These are phyloP conservation scores for Pseudogymnoascus verrucosus DNA, from an alignment of 2,329 filamentous ascomycete genomes.

Conservation along the genomic window DNA sequence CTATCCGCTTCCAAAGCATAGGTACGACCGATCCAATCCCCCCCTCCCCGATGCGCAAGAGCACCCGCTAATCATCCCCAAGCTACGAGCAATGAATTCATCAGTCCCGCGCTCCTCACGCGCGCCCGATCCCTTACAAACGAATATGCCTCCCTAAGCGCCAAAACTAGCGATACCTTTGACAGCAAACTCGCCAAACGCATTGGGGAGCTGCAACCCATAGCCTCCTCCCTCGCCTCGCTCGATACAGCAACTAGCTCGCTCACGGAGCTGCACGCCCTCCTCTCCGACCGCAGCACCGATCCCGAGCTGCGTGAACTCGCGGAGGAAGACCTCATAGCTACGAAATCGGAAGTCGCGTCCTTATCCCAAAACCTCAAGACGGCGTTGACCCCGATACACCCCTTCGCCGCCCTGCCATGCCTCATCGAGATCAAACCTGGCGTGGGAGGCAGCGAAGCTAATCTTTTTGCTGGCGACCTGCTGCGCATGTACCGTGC, in stretches of 20 bases:
- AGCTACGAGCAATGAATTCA: constrained; percentile 23
- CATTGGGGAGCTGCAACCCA: constrained; percentile 51
- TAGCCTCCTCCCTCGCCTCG: constrained; percentile 49
- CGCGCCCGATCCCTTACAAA: constrained; percentile 49
- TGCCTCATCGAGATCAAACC: constrained; percentile 89
- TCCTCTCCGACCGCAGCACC: constrained; percentile 36
- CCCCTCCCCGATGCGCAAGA: constrained; percentile 13
- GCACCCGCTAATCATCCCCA: constrained; percentile 8
- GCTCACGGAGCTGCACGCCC: constrained; percentile 43
- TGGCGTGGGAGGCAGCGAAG: constrained; percentile 85
- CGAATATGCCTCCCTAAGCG: constrained; percentile 50
- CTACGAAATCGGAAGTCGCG: constrained; percentile 54
- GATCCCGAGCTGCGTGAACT: constrained; percentile 68
- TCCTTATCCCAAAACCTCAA: constrained; percentile 61
- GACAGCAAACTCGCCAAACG: constrained; percentile 51
- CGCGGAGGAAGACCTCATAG: constrained; percentile 71
- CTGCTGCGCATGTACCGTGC: constrained; percentile 83
- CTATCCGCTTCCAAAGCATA: constrained; percentile 38
- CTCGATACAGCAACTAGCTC: constrained; percentile 49
- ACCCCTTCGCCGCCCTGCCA: constrained; percentile 83
- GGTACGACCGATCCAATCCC: constrained; percentile 26
- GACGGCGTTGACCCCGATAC: constrained; percentile 70
- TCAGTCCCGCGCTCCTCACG: constrained; percentile 47
- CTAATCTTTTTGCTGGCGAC: constrained; percentile 80
- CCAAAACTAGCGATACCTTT: constrained; percentile 44